phyloP scores from a whole-genome alignment of 768 basidiomycete genomes.

The Boletus rubroflammeus region DNA sequence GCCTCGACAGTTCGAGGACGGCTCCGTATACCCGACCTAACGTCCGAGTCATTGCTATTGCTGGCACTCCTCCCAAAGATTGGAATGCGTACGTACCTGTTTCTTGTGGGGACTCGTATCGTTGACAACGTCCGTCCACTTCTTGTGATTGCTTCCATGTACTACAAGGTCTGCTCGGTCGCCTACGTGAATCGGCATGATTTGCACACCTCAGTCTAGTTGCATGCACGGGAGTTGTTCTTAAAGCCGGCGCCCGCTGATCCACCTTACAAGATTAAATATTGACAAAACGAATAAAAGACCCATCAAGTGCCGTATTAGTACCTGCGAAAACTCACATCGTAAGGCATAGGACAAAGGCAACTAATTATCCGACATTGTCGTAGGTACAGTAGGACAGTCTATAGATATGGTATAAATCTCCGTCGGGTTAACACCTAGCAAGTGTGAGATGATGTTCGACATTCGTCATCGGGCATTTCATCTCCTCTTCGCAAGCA shows the following conservation, averaged over 20 bases:
- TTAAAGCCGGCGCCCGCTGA: no score
- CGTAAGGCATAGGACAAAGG: not conserved
- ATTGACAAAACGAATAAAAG: not conserved
- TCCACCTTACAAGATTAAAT: not conserved
- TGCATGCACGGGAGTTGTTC: no score
- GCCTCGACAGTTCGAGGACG: slow-evolving; percentile 10
- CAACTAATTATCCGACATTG: slow-evolving; percentile 9
- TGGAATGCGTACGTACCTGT: not conserved
- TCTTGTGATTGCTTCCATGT: not conserved
- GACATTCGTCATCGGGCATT: not conserved
- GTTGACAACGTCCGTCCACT: no score
- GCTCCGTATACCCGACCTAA: slow-evolving; percentile 8
- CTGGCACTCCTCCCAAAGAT: no score
- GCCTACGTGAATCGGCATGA: no score
- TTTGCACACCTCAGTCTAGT: no score
- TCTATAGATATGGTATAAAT: slow-evolving; percentile 33
- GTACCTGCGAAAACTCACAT: not conserved
- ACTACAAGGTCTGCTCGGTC: not conserved
- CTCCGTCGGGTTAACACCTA: not conserved
- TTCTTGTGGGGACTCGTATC: not conserved
- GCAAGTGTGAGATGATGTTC: not conserved
- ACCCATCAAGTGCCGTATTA: not conserved
- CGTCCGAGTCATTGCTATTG: not conserved
- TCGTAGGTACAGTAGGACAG: slow-evolving; percentile 14
- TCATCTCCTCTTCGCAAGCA: slow-evolving; percentile 58